Base-by-base conservation (phyloP, 768 basidiomycete genomes). In the Pleurotus eryngii region DNA sequence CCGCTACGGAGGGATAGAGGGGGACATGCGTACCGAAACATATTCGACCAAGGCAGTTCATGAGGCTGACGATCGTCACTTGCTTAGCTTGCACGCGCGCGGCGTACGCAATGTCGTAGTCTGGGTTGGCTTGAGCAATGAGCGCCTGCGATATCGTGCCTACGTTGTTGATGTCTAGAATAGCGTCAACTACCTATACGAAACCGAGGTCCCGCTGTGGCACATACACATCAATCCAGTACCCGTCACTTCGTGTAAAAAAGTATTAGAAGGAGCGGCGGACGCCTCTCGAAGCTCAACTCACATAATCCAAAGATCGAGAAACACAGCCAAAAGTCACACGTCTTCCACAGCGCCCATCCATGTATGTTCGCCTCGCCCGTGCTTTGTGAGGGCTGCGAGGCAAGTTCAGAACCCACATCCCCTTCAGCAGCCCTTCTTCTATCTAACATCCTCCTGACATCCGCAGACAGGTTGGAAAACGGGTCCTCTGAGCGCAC, bases 31-130 rank as follows among this genome's bases (percentile, higher is more conserved):
- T 46, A 91, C 90, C 92, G 15, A 93, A 86, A 20, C 84, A 57
- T 46, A 95, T 80, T 40, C 95, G 83, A 1, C 93, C 93, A 1
- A 77, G 62, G 56, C 86, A 96, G 67, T 92, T 97, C 72, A 85
- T 87, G 20, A 95, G 56, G 64, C 90, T 92, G 61, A 95, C 78
- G 3, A 82, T 77, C 0, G 92, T 92, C 1, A 97, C 95, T 64
- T 97, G 93, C 3, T 82, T 76, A 0, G 90, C 85, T 73, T 97
- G 95, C 82, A 86, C 88, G 55, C 81, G 79, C 0, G 86, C 78
- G 0, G 90, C 85, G 58, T 81, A 80, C 0, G 80, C 66, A n/a
- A 82, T 81, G 62, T 92, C 84, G 65, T 89, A 93, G 2, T 76
- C 65, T 0, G 80, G 71, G 46, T 85, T 78, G 5, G 79, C 81